These are phyloP conservation scores for Hyphopichia fennica DNA, from an alignment of 1,139 yeast species.

Conservation along the genomic window DNA sequence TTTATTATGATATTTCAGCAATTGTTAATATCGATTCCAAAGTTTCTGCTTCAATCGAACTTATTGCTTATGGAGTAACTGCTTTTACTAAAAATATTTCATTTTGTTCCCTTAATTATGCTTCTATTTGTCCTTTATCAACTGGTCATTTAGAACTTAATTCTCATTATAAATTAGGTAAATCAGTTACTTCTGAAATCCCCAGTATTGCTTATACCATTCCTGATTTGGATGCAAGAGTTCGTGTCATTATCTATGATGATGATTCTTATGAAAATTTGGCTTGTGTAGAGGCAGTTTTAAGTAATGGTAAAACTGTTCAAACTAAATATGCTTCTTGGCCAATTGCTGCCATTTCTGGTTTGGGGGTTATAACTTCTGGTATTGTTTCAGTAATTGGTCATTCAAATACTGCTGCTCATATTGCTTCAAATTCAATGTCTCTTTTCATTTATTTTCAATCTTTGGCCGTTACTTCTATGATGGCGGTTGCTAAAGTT, in stretches of 20 bases:
- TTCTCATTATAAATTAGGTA: conserved; percentile 48
- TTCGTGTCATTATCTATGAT: conserved; percentile 66
- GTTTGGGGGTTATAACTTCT: conserved; percentile 82
- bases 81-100: conserved; percentile 55
- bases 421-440: conserved; percentile 92
- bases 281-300: conserved; percentile 91
- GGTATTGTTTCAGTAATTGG: conserved; percentile 87
- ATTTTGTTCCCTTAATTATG: conserved; percentile 60
- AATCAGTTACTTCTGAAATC: conserved; percentile 48
- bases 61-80: conserved; percentile 84
- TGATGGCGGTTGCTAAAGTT: conserved; percentile 92
- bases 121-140: conserved; percentile 73
- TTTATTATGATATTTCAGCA: conserved; percentile 71
- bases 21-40: conserved; percentile 77
- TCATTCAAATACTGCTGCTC: conserved; percentile 91
- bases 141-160: conserved; percentile 83
- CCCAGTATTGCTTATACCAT: conserved; percentile 86
- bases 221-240: conserved; percentile 94
- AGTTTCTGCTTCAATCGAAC: conserved; percentile 62
- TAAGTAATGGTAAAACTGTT: conserved; percentile 89
- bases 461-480: conserved; percentile 85
- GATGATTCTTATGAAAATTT: conserved; percentile 43
- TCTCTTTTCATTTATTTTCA: conserved; percentile 93
- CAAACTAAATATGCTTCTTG: conserved; percentile 93
- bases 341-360: conserved; percentile 94